These are phyloP conservation scores for Tuber borchii DNA, from an alignment of 495 filamentous ascomycete species.

Conservation along the genomic window DNA sequence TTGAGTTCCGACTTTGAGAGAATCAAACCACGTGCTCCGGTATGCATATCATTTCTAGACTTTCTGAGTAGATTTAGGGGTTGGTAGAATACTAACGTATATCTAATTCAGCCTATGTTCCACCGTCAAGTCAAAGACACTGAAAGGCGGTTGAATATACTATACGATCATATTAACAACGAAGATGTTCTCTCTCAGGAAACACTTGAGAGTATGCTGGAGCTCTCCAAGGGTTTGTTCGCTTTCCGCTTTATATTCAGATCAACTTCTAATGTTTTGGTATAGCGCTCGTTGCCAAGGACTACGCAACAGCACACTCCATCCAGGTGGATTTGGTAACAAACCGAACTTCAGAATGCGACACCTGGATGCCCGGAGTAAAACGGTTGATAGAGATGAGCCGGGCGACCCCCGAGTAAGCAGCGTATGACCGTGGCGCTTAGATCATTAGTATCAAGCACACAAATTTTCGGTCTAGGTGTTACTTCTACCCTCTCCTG, in stretches of 20 bases:
- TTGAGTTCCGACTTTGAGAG: slow-evolving; percentile 79
- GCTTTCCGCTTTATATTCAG: neutral
- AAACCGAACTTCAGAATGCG: slow-evolving; percentile 76
- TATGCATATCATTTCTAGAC: slow-evolving; percentile 3
- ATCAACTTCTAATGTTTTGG: slow-evolving; percentile 51
- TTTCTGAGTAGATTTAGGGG: slow-evolving; percentile 1
- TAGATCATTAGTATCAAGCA: neutral
- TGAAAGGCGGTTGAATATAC: slow-evolving; percentile 78
- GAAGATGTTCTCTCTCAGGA: slow-evolving; percentile 77
- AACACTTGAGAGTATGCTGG: slow-evolving; percentile 63
- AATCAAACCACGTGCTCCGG: slow-evolving; percentile 73
- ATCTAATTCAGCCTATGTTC: slow-evolving; percentile 51
- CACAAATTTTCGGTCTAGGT: neutral
- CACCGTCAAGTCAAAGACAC: slow-evolving; percentile 83
- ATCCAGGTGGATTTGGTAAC: slow-evolving; percentile 77
- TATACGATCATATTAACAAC: slow-evolving; percentile 96
- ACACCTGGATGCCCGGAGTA: slow-evolving; percentile 93
- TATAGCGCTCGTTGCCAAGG: slow-evolving; percentile 58
- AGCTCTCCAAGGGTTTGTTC: slow-evolving; percentile 34
- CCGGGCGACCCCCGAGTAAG: slow-evolving; percentile 54
- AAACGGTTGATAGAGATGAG: slow-evolving; percentile 91
- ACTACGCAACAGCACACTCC: slow-evolving; percentile 67
- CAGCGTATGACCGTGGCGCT: neutral
- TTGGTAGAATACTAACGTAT: slow-evolving; percentile 1
- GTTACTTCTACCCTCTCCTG: neutral